Percentiles rank a stretch among this genome's conserved stretches.
These are phyloP conservation scores for Claviceps purpurea DNA, from an alignment of 2,329 filamentous ascomycete genomes.

Conservation along the genomic window DNA sequence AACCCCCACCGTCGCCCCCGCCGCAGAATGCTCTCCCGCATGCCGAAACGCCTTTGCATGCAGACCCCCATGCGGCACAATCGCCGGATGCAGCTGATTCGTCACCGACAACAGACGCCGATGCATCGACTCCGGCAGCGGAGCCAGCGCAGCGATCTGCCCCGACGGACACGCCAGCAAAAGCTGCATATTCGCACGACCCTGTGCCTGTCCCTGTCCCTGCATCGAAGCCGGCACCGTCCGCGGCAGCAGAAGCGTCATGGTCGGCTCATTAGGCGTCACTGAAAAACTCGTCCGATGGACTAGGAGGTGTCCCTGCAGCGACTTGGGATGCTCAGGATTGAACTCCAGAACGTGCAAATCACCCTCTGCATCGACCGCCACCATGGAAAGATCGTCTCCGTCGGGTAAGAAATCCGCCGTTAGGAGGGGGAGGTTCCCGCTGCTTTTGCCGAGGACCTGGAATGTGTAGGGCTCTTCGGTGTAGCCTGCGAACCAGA, in stretches of 20 bases:
- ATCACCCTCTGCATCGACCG: constrained; percentile 72
- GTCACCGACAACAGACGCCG: constrained; percentile 71
- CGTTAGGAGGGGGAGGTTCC: constrained; percentile 62
- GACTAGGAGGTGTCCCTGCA: constrained; percentile 76
- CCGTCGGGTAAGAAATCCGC: constrained; percentile 84
- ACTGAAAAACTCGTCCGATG: constrained; percentile 81
- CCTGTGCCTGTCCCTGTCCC: constrained; percentile 8
- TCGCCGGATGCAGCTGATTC: constrained; percentile 61
- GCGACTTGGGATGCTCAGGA: constrained; percentile 86
- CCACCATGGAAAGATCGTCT: constrained; percentile 67
- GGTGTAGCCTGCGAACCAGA: constrained; percentile 94
- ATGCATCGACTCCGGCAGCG: constrained; percentile 68
- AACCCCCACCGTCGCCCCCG: constrained; percentile 30
- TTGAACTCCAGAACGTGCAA: constrained; percentile 87
- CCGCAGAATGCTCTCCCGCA: constrained; percentile 22
- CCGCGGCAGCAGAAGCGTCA: constrained; percentile 62
- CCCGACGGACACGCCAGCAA: constrained; percentile 67
- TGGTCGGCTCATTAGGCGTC: constrained; percentile 62
- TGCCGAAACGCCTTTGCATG: constrained; percentile 71
- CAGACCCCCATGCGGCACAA: constrained; percentile 65
- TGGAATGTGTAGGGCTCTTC: constrained; percentile 96
- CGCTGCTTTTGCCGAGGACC: constrained; percentile 75
- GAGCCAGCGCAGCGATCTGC: constrained; percentile 60
- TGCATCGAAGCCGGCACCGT: constrained; percentile 30
- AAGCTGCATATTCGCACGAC: constrained; percentile 39